Conservation (phyloP, 257 asterid species). For the Asclepias syriaca region DNA sequence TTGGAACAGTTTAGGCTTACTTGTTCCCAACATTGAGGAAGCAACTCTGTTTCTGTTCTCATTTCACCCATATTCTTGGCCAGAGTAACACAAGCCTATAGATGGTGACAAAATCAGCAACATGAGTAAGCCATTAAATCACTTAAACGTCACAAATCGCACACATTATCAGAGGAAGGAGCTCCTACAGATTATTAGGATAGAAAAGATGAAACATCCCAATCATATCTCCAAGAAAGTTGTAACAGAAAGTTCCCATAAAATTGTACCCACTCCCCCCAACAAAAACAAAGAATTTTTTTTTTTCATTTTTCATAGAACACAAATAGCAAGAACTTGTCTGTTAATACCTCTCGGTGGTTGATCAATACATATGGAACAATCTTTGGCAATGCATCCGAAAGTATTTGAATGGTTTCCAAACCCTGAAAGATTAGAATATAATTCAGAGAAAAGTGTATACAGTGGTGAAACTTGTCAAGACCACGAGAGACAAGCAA, state of each 20-base stretch:
- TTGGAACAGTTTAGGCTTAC: constrained; percentile 37
- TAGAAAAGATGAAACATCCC: constrained; percentile 9
- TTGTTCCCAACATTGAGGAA: constrained; percentile 99
- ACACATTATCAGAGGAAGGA: constrained; percentile 97
- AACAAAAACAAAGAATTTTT: no score
- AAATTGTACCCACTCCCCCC: no score
- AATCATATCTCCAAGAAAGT: no score
- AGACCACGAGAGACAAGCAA: not conserved
- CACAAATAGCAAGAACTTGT: not conserved
- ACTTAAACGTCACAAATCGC: constrained; percentile 41
- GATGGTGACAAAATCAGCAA: constrained; percentile 19
- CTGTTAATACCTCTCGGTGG: constrained; percentile 74
- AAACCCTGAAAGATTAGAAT: constrained; percentile 50
- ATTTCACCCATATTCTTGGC: constrained; percentile 92
- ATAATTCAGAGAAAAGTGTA: constrained; percentile 6
- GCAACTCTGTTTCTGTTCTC: constrained; percentile 95
- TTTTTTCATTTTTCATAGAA: no score
- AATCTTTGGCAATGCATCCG: constrained; percentile 87
- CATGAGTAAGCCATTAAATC: constrained; percentile 16
- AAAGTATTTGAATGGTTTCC: constrained; percentile 88
- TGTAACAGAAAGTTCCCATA: no score
- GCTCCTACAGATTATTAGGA: constrained; percentile 56
- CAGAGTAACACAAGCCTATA: constrained; percentile 94
- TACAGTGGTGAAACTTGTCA: not conserved
- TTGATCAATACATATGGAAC: constrained; percentile 89